Evolutionary conservation across 2,329 filamentous ascomycete genomes (phyloP).

Genomic region (Helotiales sp.): DNA sequence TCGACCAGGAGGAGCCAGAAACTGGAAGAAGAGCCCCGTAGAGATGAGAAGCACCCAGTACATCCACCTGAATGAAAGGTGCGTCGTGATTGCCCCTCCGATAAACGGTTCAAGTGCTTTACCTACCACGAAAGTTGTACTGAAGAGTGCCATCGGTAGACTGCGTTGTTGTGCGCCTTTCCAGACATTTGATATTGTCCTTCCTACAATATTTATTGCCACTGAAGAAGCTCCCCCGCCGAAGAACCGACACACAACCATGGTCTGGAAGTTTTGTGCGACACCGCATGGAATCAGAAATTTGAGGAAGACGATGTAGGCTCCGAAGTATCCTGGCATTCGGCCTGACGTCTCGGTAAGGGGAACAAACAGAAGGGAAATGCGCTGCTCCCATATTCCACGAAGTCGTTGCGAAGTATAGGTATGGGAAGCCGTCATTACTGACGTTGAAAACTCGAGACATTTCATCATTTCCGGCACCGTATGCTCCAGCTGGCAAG

Average conservation of each 20-base stretch:
- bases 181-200: slow-evolving; percentile 24
- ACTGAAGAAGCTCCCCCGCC: slow-evolving; percentile 30
- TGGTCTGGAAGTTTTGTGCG: slow-evolving; percentile 34
- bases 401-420: slow-evolving; percentile 41
- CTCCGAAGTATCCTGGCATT: slow-evolving; percentile 28
- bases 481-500: slow-evolving; percentile 32
- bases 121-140: slow-evolving; percentile 75
- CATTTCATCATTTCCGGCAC: slow-evolving; percentile 38
- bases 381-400: slow-evolving; percentile 45
- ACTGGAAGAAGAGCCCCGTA: slow-evolving; percentile 42
- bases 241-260: slow-evolving; percentile 33
- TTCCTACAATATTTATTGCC: slow-evolving; percentile 17
- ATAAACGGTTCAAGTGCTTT: slow-evolving; percentile 43
- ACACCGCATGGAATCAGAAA: slow-evolving; percentile 34
- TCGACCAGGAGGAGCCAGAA: slow-evolving; percentile 43
- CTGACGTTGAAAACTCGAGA: slow-evolving; percentile 36
- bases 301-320: slow-evolving; percentile 30
- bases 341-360: slow-evolving; percentile 41
- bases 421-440: slow-evolving; percentile 40
- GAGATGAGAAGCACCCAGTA: slow-evolving; percentile 37
- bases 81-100: slow-evolving; percentile 27
- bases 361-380: slow-evolving; percentile 41
- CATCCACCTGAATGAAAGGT: slow-evolving; percentile 33
- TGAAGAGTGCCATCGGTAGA: slow-evolving; percentile 47
- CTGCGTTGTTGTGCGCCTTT: slow-evolving; percentile 27